These are phyloP conservation scores for Rhizopogon roseolus DNA, from an alignment of 768 basidiomycete genomes.

Conservation along the genomic window DNA sequence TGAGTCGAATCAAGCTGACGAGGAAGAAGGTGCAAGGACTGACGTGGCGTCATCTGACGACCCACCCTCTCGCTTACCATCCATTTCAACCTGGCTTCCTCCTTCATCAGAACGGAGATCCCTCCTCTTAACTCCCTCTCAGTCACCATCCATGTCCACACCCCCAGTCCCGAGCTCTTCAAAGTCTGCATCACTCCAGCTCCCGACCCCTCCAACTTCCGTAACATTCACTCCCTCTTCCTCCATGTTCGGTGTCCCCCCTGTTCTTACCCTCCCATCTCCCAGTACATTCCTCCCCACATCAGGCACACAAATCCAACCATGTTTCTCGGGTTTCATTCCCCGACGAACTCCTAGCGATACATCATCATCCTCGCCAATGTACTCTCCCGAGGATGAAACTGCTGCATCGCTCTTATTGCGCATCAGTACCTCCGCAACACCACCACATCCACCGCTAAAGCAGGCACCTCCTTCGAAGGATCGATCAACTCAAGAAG, in stretches of 20 bases:
- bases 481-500: too few species aligned
- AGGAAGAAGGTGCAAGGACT: background rate
- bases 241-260: slow-evolving; percentile 28
- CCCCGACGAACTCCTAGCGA: slow-evolving; percentile 12
- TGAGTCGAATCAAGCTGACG: background rate
- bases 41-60: background rate
- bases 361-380: slow-evolving; percentile 19
- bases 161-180: slow-evolving; percentile 19
- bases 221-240: slow-evolving; percentile 43
- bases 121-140: slow-evolving; percentile 30
- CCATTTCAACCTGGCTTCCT: slow-evolving; percentile 68
- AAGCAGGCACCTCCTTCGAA: background rate
- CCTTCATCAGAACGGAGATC: slow-evolving; percentile 14
- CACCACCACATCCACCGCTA: slow-evolving; percentile 10
- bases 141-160: slow-evolving; percentile 22
- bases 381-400: slow-evolving; percentile 56
- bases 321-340: slow-evolving; percentile 17
- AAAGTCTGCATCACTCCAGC: slow-evolving; percentile 23
- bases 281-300: slow-evolving; percentile 17
- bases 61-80: slow-evolving; percentile 42
- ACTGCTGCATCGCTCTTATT: slow-evolving; percentile 62
- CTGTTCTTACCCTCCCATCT: slow-evolving; percentile 35
- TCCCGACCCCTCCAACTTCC: slow-evolving; percentile 56
- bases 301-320: slow-evolving; percentile 11
- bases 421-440: slow-evolving; percentile 45